These are phyloP conservation scores for Ustilago xerochloae DNA, from an alignment of 1,284 basidiomycete species.

Conservation along the genomic window DNA sequence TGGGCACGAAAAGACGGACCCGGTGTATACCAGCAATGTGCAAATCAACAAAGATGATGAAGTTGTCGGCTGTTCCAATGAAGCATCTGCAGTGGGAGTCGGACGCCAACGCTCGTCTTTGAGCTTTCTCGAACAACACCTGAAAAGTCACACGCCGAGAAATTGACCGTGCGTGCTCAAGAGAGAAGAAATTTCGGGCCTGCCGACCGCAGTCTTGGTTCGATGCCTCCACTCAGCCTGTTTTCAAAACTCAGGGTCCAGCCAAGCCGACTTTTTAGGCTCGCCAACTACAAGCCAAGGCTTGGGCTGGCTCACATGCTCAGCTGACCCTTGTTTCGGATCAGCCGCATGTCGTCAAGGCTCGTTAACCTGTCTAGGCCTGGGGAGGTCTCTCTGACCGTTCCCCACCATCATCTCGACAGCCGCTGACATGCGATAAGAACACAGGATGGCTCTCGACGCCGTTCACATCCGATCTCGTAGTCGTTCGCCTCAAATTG, in stretches of 20 bases:
- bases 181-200: slow-evolving; percentile 5
- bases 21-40: too few species aligned
- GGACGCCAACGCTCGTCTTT: not conserved
- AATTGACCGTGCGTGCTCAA: slow-evolving; percentile 2
- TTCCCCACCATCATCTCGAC: not conserved
- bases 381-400: not conserved
- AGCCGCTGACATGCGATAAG: not conserved
- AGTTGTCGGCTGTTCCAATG: not conserved
- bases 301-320: not conserved
- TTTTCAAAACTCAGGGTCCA: slow-evolving; percentile 32
- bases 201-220: slow-evolving; percentile 2
- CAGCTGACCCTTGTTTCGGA: slow-evolving; percentile 9
- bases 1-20: too few species aligned
- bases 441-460: slow-evolving; percentile 27
- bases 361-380: not conserved
- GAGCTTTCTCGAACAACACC: slow-evolving; percentile 1
- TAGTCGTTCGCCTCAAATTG: not conserved
- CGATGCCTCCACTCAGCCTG: slow-evolving; percentile 8
- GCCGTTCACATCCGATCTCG: slow-evolving; percentile 27
- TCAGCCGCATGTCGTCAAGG: not conserved
- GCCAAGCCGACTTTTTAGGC: slow-evolving; percentile 2
- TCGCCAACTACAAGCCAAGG: not conserved
- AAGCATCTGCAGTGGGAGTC: not conserved
- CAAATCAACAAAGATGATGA: too few species aligned
- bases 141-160: not conserved